Evolutionary conservation across 352 stramenopile genomes (phyloP), one percentile per base, ranked within the genome.

Genomic region (Pythium monospermum): DNA sequence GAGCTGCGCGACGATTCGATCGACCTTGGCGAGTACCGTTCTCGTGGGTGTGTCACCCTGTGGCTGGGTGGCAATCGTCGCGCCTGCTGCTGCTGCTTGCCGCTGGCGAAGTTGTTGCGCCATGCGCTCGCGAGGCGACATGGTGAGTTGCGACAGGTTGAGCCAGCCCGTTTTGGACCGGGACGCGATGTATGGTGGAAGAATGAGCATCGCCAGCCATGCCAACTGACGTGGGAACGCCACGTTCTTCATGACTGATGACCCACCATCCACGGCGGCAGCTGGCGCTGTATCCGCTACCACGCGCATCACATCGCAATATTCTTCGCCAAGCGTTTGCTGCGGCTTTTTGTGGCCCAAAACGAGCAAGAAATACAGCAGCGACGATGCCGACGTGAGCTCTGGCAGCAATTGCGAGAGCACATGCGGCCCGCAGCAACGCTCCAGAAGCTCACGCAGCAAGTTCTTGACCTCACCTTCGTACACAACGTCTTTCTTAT

Each of bases 321-420:
- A 95, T 43, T 95, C 84, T 53, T 95, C 84, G 8, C 84, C 84
- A n/a, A 95, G 69, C 31, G 82, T 92, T 49, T 95, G 84, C 48
- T 83, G 69, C 30, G 82, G 76, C 41, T 73, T 73, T 44, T 67
- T 67, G 39, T 57, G 45, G 5, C 76, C 70, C 15, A 93, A 65
- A 40, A 68, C 74, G 25, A 88, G 60, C 53, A 72, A 38, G 44
- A 80, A 75, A 27, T 93, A 93, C 40, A 93, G 73, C 57, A 85
- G 42, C 31, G 75, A 69, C 13, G 82, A 84, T 21, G 78, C 47
- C 47, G 69, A 69, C 41, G 73, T 61, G 44, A 93, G 61, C 56
- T 93, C 82, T 4, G 82, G 82, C 46, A 91, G 68, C 49, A 91
- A 27, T 42, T 93, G 82, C 55, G 79, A 91, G n/a, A 91, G 63